phyloP scores from a whole-genome alignment of 2,329 filamentous ascomycete genomes.

The Colletotrichum sp. region DNA sequence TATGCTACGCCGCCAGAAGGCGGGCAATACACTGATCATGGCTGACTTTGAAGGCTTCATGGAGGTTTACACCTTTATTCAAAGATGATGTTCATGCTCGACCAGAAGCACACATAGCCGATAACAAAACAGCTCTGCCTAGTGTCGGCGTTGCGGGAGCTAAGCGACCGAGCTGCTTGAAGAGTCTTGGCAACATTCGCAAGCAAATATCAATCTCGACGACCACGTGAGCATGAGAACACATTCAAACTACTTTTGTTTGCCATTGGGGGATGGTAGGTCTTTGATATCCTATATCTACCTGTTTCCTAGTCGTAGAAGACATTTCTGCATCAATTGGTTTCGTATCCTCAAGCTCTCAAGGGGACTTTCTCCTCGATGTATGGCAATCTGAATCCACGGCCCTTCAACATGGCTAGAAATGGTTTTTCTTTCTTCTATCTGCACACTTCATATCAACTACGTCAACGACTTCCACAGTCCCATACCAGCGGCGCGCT shows the following conservation, averaged over 20 bases:
- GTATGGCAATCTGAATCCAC: neutral
- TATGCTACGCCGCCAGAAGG: too few species aligned
- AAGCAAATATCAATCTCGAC: too few species aligned
- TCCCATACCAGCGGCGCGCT: neutral
- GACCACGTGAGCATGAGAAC: too few species aligned
- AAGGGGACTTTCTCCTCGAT: neutral
- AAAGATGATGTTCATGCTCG: accelerated
- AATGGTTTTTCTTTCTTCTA: neutral
- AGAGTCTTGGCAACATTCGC: neutral
- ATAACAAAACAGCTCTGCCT: neutral
- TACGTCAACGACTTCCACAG: neutral
- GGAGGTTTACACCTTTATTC: neutral
- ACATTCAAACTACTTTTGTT: too few species aligned
- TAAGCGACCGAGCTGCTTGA: neutral
- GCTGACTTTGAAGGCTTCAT: neutral
- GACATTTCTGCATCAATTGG: neutral
- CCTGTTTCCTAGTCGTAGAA: accelerated
- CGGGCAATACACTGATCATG: neutral
- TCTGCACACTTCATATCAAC: neutral
- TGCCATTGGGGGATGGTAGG: neutral
- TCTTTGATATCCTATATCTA: neutral
- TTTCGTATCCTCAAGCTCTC: neutral
- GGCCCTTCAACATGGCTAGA: neutral
- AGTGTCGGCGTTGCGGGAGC: accelerated
- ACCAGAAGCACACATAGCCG: accelerated